A percentile compares a stretch with the other conserved stretches of the same genome.
These are phyloP conservation scores for Ceratobasidium sp. DNA, from an alignment of 1,284 basidiomycete genomes.

Conservation along the genomic window DNA sequence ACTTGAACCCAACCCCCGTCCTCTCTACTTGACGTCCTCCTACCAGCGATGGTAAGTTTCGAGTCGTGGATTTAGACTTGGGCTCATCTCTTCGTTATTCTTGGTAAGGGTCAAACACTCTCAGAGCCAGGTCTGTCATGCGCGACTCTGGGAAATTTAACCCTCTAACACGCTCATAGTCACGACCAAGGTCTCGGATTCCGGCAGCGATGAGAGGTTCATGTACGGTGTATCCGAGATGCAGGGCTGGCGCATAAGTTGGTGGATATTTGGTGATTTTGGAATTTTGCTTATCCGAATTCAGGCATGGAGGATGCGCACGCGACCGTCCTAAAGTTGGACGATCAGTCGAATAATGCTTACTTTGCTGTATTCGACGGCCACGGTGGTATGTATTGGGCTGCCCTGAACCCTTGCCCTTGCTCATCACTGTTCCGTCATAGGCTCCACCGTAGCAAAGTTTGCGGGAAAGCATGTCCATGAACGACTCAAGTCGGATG, in stretches of 20 bases:
- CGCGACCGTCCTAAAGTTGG: constrained; percentile 76
- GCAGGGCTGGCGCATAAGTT: constrained; percentile 99
- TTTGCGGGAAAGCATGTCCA: constrained; percentile 92
- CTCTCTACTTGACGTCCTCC: neutral
- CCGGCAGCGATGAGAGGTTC: constrained; percentile 79
- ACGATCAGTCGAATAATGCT: constrained; percentile 65
- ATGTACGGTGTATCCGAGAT: constrained; percentile 91
- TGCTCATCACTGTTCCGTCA: constrained; percentile 15
- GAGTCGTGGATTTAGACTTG: neutral
- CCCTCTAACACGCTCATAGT: constrained; percentile 53
- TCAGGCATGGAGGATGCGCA: constrained; percentile 98
- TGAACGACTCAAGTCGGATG: constrained; percentile 74
- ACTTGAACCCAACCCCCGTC: neutral
- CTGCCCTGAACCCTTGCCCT: constrained; percentile 16
- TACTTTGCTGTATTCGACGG: constrained; percentile 99
- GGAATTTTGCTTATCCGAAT: constrained; percentile 18
- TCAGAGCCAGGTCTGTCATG: constrained; percentile 63
- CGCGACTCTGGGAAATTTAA: constrained; percentile 3
- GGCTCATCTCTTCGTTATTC: neutral
- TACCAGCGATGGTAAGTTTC: constrained; percentile 29
- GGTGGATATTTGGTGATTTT: constrained; percentile 50
- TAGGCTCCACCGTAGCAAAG: constrained; percentile 87
- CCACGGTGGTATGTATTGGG: constrained; percentile 80
- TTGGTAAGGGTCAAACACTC: constrained; percentile 70
- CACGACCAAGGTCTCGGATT: constrained; percentile 83